Evolutionary conservation across 2,329 filamentous ascomycete genomes (phyloP).

Genomic region (Penicillium sp.): DNA sequence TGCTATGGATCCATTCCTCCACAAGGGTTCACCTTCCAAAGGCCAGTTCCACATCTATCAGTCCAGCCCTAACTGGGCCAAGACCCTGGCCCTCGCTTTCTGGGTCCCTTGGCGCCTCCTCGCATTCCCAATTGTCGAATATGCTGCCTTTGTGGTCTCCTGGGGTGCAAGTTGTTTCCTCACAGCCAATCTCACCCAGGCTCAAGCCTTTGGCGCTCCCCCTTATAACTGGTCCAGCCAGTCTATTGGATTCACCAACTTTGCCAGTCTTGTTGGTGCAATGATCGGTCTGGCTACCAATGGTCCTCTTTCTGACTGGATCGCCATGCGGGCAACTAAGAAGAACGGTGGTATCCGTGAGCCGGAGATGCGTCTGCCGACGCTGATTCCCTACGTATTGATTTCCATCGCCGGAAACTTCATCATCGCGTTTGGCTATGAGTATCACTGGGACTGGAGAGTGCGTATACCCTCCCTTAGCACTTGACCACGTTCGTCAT

Average conservation of each 20-base stretch:
- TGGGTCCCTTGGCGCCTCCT: slow-evolving; percentile 65
- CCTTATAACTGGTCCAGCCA: slow-evolving; percentile 57
- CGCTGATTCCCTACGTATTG: slow-evolving; percentile 59
- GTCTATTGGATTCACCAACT: slow-evolving; percentile 59
- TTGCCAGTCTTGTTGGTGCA: slow-evolving; percentile 57
- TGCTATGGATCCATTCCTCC: slow-evolving; percentile 54
- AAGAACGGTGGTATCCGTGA: slow-evolving; percentile 59
- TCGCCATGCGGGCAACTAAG: slow-evolving; percentile 55
- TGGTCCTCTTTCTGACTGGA: slow-evolving; percentile 59
- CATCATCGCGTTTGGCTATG: slow-evolving; percentile 55
- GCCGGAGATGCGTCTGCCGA: slow-evolving; percentile 59
- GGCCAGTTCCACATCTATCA: slow-evolving; percentile 59
- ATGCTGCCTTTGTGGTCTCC: slow-evolving; percentile 62
- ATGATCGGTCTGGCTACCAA: slow-evolving; percentile 58
- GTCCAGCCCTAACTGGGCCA: slow-evolving; percentile 45
- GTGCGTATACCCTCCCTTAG: slow-evolving; percentile 31
- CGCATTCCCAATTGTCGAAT: slow-evolving; percentile 63
- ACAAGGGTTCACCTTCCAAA: slow-evolving; percentile 57
- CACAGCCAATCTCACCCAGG: slow-evolving; percentile 62
- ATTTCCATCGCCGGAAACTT: slow-evolving; percentile 62
- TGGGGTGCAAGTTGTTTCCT: slow-evolving; percentile 62
- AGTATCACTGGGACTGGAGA: slow-evolving; percentile 57
- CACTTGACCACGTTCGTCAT: not conserved
- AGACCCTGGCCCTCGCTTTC: slow-evolving; percentile 55
- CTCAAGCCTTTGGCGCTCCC: slow-evolving; percentile 56